These are phyloP conservation scores for Neurospora sp. DNA, from an alignment of 495 filamentous ascomycete species.

Conservation along the genomic window DNA sequence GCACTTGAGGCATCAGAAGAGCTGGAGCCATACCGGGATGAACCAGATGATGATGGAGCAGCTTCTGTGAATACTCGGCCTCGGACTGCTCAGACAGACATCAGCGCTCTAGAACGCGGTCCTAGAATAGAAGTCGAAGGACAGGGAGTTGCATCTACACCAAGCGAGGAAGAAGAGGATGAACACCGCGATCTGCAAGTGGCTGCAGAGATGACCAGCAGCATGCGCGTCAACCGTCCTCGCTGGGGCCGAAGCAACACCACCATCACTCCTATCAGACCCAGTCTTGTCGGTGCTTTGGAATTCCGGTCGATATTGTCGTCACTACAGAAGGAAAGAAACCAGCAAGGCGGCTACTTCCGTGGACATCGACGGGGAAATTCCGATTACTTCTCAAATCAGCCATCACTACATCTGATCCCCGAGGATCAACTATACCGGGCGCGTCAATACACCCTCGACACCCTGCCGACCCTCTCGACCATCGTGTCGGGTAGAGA, in stretches of 20 bases:
- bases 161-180: constrained; percentile 56
- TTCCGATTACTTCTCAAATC: constrained; percentile 41
- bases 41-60: constrained; percentile 49
- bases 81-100: constrained; percentile 36
- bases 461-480: neutral
- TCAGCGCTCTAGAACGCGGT: constrained; percentile 60
- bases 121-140: constrained; percentile 38
- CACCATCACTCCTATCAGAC: constrained; percentile 70
- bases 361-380: constrained; percentile 44
- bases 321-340: constrained; percentile 68
- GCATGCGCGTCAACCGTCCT: constrained; percentile 81
- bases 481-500: constrained; percentile 8
- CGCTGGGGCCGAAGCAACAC: constrained; percentile 57
- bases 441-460: neutral
- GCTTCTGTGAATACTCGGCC: constrained; percentile 29
- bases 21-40: constrained; percentile 57
- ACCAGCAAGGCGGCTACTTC: constrained; percentile 55
- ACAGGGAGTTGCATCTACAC: constrained; percentile 37
- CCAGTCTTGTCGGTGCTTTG: constrained; percentile 84
- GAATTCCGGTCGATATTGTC: constrained; percentile 88
- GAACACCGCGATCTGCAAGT: constrained; percentile 65
- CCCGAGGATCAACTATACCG: neutral
- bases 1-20: constrained; percentile 37
- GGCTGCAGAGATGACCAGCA: constrained; percentile 75
- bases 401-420: neutral